phyloP scores from a whole-genome alignment of 2,329 filamentous ascomycete genomes.

The Aureobasidium vineae region DNA sequence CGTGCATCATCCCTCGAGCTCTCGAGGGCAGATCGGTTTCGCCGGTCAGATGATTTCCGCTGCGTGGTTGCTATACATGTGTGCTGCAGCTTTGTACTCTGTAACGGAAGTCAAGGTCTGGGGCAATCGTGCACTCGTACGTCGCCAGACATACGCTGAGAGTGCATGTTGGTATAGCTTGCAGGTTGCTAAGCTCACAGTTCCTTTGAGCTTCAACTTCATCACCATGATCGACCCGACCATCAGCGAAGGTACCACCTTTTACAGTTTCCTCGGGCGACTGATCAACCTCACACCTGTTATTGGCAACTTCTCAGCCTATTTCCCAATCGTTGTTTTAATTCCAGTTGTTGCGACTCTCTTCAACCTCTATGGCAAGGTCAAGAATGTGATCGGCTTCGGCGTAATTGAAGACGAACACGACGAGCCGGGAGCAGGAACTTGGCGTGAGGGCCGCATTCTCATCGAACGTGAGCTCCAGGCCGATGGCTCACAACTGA shows the following conservation, averaged over 20 bases:
- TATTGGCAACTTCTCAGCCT: slow-evolving; percentile 77
- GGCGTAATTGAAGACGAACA: slow-evolving; percentile 70
- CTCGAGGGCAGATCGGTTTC: slow-evolving; percentile 75
- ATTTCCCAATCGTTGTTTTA: slow-evolving; percentile 86
- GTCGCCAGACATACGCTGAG: slow-evolving; percentile 87
- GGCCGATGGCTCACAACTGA: slow-evolving; percentile 42
- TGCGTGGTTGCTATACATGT: slow-evolving; percentile 96
- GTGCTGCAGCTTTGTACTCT: slow-evolving; percentile 78
- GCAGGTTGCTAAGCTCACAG: slow-evolving; percentile 87
- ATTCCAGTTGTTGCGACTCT: slow-evolving; percentile 80
- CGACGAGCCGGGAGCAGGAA: slow-evolving; percentile 65
- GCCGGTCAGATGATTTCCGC: slow-evolving; percentile 81
- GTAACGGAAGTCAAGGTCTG: slow-evolving; percentile 96
- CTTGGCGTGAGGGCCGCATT: slow-evolving; percentile 88
- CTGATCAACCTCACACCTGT: slow-evolving; percentile 80
- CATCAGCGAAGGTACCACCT: slow-evolving; percentile 74
- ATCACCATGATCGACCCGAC: slow-evolving; percentile 76
- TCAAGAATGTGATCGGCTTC: slow-evolving; percentile 75
- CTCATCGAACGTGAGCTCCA: slow-evolving; percentile 79
- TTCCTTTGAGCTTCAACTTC: slow-evolving; percentile 95
- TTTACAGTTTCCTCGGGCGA: slow-evolving; percentile 81
- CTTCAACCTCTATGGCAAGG: slow-evolving; percentile 84
- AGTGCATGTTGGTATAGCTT: slow-evolving; percentile 94
- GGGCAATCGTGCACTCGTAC: slow-evolving; percentile 88
- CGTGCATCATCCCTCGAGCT: slow-evolving; percentile 70